A percentile compares a stretch with the other conserved stretches of the same genome.
phyloP scores from a whole-genome alignment of 2,329 filamentous ascomycete species.

The Coniochaeta sp. region DNA sequence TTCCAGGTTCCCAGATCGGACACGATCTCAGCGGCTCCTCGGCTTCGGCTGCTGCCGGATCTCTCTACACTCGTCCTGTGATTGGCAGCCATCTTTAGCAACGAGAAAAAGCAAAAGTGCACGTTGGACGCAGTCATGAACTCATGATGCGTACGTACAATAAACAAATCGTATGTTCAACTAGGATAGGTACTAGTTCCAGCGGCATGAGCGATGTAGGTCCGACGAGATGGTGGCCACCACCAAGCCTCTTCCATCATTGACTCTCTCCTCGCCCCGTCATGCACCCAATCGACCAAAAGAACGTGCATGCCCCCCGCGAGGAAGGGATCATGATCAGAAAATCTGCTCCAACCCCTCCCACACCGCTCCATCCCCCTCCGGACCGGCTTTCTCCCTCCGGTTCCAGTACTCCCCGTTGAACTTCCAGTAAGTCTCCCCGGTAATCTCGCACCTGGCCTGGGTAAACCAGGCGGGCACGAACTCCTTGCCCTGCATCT shows the following conservation, averaged over 20 bases:
- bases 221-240: neutral
- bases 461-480: constrained; percentile 78
- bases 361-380: constrained; percentile 54
- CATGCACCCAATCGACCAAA: neutral
- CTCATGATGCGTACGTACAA: too few relatives aligned
- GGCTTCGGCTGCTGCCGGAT: neutral
- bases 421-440: constrained; percentile 85
- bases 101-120: neutral
- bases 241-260: neutral
- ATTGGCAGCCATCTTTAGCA: neutral
- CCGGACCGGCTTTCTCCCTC: constrained; percentile 55
- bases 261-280: neutral
- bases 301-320: neutral
- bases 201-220: neutral
- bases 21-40: neutral
- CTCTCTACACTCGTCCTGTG: neutral
- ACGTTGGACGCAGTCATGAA: neutral
- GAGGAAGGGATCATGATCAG: constrained; percentile 18
- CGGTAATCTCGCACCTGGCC: constrained; percentile 66
- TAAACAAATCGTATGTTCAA: neutral
- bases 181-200: neutral
- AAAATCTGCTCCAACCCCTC: constrained; percentile 72
- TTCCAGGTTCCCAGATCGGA: neutral
- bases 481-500: constrained; percentile 75
- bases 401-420: constrained; percentile 83